Evolutionary conservation across 495 filamentous ascomycete species (phyloP).

Genomic region (Coniosporium apollinis): DNA sequence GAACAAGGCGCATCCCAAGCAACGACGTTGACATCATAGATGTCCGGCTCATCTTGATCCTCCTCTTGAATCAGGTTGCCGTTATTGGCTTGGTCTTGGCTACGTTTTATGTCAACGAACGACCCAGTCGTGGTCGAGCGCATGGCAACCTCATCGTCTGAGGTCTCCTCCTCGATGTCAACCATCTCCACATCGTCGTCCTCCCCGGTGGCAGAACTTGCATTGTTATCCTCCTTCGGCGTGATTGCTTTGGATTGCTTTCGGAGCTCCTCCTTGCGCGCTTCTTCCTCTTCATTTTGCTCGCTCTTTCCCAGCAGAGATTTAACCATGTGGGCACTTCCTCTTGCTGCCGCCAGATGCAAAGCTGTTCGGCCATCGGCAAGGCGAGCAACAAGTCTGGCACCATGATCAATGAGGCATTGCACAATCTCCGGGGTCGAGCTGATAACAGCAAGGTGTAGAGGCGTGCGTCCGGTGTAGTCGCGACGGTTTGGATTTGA

Average conservation of each 20-base stretch:
- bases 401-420: conserved; percentile 51
- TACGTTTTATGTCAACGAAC: conserved; percentile 43
- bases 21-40: conserved; percentile 57
- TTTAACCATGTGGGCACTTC: conserved; percentile 47
- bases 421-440: conserved; percentile 54
- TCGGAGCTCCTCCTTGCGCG: conserved; percentile 35
- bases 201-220: conserved; percentile 11
- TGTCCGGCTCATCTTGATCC: conserved; percentile 49
- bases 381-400: conserved; percentile 50
- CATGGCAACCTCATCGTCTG: conserved; percentile 18
- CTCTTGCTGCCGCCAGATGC: conserved; percentile 57
- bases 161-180: conserved; percentile 25
- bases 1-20: conserved; percentile 60
- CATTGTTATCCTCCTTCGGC: conserved; percentile 12
- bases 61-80: conserved; percentile 29
- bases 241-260: conserved; percentile 17
- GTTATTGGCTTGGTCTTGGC: conserved; percentile 18
- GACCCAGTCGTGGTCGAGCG: conserved; percentile 40
- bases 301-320: conserved; percentile 52
- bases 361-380: conserved; percentile 66
- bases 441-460: conserved; percentile 54
- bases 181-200: conserved; percentile 29
- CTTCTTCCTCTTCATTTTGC: conserved; percentile 50
- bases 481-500: conserved; percentile 49
- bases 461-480: conserved; percentile 62